Evolutionary conservation across 495 filamentous ascomycete genomes (phyloP), one percentile per base, ranked within the genome.

Genomic region (Hypoxylon lenormandii): DNA sequence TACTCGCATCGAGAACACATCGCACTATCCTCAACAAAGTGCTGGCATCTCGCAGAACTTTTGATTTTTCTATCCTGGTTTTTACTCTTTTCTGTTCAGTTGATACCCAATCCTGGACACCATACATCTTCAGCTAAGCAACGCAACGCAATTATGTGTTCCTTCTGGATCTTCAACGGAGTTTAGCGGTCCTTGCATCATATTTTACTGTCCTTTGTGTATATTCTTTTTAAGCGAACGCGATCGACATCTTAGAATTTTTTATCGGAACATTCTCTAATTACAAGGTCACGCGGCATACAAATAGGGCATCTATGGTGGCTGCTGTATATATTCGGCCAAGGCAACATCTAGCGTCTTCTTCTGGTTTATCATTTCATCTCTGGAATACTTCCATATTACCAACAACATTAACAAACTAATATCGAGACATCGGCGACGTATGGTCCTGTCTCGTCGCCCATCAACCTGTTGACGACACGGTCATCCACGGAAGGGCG

Each of bases 1-100:
- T 75, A 97, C 95, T 18, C 87, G 93, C 46, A 97, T 98, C 50
- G 92, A 98, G 77, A 97, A 91, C 74, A 91, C 93, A 1, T 80
- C 85, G 28, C 89, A 96, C 37, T 94, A 91, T 70, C 93, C 93
- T 10, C 90, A 94, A 75, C 92, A 95, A 82, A 96, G 91, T 72
- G 92, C 93, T 26, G 95, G 95, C 50, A 98, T 98, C 74, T 92
- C 95, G n/a, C 95, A 97, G 76, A 98, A 98, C 72, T 98, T 98
- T 72, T 98, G 84, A 76, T 30, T 23, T 47, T n/a, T 10, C 22
- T 6, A 11, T 30, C 15, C 19, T 55, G 28, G 23, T 51, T 70
- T 58, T 53, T n/a, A n/a, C 18, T 33, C 6, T 54, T 5, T 59
- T 37, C 47, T 59, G 58, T 72, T 68, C 69, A 64, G 63, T 59